A percentile compares a stretch with the other conserved stretches of the same genome.
Conservation (phyloP, 225 moss, liverwort and hornwort genomes). For the Thuidium tamariscinum region DNA sequence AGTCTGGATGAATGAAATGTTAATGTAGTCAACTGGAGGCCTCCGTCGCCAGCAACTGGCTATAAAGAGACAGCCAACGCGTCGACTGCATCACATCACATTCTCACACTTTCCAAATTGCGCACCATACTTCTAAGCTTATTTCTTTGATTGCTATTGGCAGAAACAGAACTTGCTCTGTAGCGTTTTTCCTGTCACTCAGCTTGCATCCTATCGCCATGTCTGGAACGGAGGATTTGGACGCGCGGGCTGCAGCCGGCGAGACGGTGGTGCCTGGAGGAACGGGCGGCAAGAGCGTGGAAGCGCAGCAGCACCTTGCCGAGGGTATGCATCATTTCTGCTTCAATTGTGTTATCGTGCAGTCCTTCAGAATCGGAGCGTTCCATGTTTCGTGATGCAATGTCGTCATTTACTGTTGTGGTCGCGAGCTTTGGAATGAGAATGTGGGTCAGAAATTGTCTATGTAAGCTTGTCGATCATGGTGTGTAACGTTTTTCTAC, state of each 20-base stretch:
- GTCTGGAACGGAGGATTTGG: background rate
- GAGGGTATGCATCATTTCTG: background rate
- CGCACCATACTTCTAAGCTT: background rate
- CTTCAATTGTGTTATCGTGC: rapidly evolving
- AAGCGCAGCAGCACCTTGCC: slow-evolving; percentile 33
- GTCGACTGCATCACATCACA: background rate
- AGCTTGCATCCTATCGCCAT: background rate
- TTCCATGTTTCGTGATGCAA: no score
- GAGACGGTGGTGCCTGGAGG: slow-evolving; percentile 41
- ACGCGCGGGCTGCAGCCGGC: slow-evolving; percentile 16
- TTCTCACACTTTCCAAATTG: no score
- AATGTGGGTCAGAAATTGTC: no score
- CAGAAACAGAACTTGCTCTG: background rate
- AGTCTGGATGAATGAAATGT: background rate
- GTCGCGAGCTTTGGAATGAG: no score
- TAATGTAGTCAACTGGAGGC: background rate
- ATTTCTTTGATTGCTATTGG: no score
- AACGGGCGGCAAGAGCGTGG: slow-evolving; percentile 31
- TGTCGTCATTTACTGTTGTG: background rate
- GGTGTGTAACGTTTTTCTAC: background rate
- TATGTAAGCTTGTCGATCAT: no score
- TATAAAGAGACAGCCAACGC: background rate
- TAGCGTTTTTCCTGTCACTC: background rate
- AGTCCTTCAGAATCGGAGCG: background rate
- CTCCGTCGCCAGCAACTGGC: background rate